phyloP scores from a whole-genome alignment of 2,329 filamentous ascomycete species.

The Penicillium sp. region DNA sequence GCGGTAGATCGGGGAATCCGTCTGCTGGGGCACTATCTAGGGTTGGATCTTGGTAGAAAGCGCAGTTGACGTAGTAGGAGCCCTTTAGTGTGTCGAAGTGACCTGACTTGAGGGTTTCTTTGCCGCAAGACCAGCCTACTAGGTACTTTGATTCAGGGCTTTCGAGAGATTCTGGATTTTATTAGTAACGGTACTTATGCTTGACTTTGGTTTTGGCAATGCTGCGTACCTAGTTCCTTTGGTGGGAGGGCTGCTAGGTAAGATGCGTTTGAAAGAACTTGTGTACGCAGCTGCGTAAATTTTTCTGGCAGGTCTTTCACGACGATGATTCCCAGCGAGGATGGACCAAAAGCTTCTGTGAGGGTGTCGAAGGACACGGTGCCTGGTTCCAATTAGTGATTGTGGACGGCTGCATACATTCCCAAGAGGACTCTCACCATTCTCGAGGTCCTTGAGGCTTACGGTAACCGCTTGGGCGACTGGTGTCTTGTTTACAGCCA shows the following conservation, averaged over 20 bases:
- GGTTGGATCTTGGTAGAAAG: constrained; percentile 48
- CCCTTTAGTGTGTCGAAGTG: constrained; percentile 64
- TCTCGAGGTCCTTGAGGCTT: constrained; percentile 48
- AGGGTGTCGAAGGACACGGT: constrained; percentile 46
- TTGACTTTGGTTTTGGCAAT: constrained; percentile 1
- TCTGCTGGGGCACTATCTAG: constrained; percentile 40
- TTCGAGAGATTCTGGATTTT: constrained; percentile 39
- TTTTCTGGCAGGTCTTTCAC: constrained; percentile 77
- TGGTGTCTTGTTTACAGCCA: constrained; percentile 22
- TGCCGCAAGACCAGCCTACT: constrained; percentile 64
- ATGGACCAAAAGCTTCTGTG: constrained; percentile 77
- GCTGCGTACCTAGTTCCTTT: constrained; percentile 64
- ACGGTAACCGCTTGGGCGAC: constrained; percentile 47
- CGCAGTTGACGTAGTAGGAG: constrained; percentile 64
- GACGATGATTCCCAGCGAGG: constrained; percentile 88
- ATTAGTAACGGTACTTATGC: background rate
- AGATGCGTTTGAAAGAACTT: constrained; percentile 80
- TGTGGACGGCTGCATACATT: background rate
- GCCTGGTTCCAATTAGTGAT: constrained; percentile 24
- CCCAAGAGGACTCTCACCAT: constrained; percentile 39
- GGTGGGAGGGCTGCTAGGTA: constrained; percentile 80
- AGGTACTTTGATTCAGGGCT: constrained; percentile 56
- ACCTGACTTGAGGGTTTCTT: constrained; percentile 62
- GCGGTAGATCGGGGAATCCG: constrained; percentile 62
- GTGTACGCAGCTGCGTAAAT: constrained; percentile 70